Conservation (phyloP, 1,284 basidiomycete species). For the Puccinia brachypodii region DNA sequence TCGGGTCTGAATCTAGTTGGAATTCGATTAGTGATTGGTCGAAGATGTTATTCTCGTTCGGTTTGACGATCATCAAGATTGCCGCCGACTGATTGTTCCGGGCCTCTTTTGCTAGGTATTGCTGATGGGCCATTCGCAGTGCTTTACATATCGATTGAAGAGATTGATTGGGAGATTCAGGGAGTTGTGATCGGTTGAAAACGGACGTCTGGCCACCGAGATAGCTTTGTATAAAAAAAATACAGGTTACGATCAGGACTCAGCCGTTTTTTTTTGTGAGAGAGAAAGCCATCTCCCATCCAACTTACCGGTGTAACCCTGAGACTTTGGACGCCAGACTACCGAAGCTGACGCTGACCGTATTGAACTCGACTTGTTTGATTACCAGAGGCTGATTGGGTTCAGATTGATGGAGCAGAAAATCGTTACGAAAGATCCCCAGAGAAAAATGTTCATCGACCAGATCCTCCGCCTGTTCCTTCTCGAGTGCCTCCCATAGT, state of each 20-base stretch:
- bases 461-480: conserved; percentile 65
- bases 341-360: conserved; percentile 90
- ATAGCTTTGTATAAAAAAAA: conserved; percentile 12
- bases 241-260: not conserved
- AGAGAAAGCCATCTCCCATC: not conserved
- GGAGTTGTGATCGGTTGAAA: conserved; percentile 20
- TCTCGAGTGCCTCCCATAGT: conserved; percentile 74
- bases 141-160: conserved; percentile 16
- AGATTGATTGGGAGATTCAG: not conserved
- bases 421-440: conserved; percentile 94
- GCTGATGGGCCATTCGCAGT: conserved; percentile 15
- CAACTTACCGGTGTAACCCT: conserved; percentile 71
- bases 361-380: conserved; percentile 99
- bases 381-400: conserved; percentile 60
- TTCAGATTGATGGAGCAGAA: conserved; percentile 72
- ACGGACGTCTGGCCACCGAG: not conserved
- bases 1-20: conserved; percentile 69
- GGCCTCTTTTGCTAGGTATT: not conserved
- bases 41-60: conserved; percentile 89
- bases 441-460: conserved; percentile 67
- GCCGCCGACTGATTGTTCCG: conserved; percentile 48
- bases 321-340: conserved; percentile 72
- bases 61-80: conserved; percentile 85
- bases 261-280: not conserved
- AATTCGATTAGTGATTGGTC: conserved; percentile 90